Evolutionary conservation across 2,329 filamentous ascomycete genomes (phyloP).

Genomic region (Paramyrothecium roridum): DNA sequence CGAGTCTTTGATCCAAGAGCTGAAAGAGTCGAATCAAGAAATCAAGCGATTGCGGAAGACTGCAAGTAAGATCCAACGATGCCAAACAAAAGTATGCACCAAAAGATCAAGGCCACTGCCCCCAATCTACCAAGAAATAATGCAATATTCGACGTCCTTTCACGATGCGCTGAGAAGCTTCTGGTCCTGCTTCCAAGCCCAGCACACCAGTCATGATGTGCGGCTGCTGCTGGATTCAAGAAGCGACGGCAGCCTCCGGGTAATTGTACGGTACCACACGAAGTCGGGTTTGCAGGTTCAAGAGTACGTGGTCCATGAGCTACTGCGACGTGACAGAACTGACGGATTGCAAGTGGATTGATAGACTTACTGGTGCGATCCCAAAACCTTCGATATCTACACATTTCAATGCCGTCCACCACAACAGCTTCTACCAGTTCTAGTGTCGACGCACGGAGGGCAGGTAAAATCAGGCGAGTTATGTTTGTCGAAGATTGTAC

Average conservation of each 20-base stretch:
- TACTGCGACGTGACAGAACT: background rate
- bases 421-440: background rate
- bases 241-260: background rate
- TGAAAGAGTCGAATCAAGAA: background rate
- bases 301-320: background rate
- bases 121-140: background rate
- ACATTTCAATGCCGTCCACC: background rate
- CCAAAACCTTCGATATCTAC: background rate
- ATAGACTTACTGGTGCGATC: background rate
- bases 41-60: background rate
- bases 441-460: background rate
- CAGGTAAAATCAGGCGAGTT: background rate
- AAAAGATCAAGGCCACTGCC: background rate
- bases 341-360: background rate
- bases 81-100: background rate
- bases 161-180: background rate
- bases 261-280: background rate
- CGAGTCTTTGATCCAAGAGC: background rate
- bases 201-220: background rate
- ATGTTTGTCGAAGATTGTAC: background rate
- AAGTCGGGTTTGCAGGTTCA: background rate
- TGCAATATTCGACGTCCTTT: background rate
- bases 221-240: background rate
- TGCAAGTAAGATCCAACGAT: background rate
- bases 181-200: background rate